Base-by-base conservation (phyloP, 2,329 filamentous ascomycete species). In the Verticillium isaacii region DNA sequence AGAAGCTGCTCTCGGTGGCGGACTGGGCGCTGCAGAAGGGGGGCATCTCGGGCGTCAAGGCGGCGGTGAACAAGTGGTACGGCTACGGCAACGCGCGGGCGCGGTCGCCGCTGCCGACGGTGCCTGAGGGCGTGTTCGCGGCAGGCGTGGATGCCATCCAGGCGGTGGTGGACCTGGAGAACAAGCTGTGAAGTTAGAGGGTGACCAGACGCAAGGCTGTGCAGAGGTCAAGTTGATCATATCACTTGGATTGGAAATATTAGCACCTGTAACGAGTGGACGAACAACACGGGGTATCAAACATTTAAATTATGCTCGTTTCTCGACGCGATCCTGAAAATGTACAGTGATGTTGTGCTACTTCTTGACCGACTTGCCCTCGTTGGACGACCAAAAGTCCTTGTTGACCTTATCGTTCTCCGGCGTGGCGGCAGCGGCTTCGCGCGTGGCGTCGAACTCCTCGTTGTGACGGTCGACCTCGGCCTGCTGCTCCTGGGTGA, bases 391-490 rank as follows among this genome's bases (percentile, higher is more conserved):
- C 82, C 84, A 87, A 64, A 82, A 88, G 19, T 78, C 80, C 70
- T 82, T 81, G 62, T 84, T 75, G 2, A 87, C 83, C 73, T 82
- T 82, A 62, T 85, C 82, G 1, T 75, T 71, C 1, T 68, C 73
- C 0, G 80, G 80, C 3, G 66, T 55, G 6, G 72, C 67, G 0
- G 79, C 77, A 14, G 72, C 75, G 62, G 45, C 45, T 3, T 83
- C 85, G 67, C 87, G 80, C 64, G 80, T 80, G 66, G 78, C 69
- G 57, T 82, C 82, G 70, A 88, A 87, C 0, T 87, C 83, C 65
- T 64, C 65, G 63, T 88, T 88, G 68, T 88, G 85, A 72, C 78
- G 70, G 59, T 85, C 79, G 17, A 87, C 85, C 72, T 87, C 84
- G 54, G 74, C 74, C 70, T 81, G 77, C 72, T 86, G 82, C 69